These are phyloP conservation scores for Cyberlindnera americana DNA, from an alignment of 805 yeast species.

Conservation along the genomic window DNA sequence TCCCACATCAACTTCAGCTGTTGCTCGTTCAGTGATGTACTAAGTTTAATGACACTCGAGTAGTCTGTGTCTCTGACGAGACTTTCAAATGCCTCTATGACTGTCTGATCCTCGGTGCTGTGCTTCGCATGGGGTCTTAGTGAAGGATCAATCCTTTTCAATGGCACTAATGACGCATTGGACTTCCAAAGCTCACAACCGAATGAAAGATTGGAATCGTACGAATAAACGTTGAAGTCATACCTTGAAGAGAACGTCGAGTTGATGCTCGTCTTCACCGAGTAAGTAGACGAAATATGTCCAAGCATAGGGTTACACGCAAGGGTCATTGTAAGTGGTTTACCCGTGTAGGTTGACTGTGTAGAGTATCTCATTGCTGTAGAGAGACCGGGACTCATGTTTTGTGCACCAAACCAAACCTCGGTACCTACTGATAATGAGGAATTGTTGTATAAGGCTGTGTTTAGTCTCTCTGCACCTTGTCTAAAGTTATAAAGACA, in stretches of 20 bases:
- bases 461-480: conserved; percentile 35
- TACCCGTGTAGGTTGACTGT: conserved; percentile 79
- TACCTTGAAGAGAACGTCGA: conserved; percentile 80
- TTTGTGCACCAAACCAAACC: conserved; percentile 79
- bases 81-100: conserved; percentile 48
- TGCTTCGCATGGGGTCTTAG: conserved; percentile 31
- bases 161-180: conserved; percentile 21
- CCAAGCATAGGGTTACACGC: conserved; percentile 90
- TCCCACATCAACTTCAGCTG: conserved; percentile 77
- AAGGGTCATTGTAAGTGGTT: conserved; percentile 84
- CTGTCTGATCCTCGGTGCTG: conserved; percentile 34
- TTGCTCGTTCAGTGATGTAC: conserved; percentile 64
- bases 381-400: conserved; percentile 87
- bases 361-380: conserved; percentile 83
- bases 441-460: conserved; percentile 53
- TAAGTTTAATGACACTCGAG: conserved; percentile 67
- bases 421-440: conserved; percentile 78
- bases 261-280: conserved; percentile 72
- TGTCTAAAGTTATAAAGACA: conserved; percentile 62
- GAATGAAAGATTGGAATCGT: conserved; percentile 77
- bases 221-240: conserved; percentile 88
- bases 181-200: conserved; percentile 83
- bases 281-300: conserved; percentile 80
- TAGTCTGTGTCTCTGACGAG: conserved; percentile 52
- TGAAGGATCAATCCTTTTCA: conserved; percentile 24